Conservation (phyloP, 106 monocot genomes). For the Apostasia shenzhenica region DNA sequence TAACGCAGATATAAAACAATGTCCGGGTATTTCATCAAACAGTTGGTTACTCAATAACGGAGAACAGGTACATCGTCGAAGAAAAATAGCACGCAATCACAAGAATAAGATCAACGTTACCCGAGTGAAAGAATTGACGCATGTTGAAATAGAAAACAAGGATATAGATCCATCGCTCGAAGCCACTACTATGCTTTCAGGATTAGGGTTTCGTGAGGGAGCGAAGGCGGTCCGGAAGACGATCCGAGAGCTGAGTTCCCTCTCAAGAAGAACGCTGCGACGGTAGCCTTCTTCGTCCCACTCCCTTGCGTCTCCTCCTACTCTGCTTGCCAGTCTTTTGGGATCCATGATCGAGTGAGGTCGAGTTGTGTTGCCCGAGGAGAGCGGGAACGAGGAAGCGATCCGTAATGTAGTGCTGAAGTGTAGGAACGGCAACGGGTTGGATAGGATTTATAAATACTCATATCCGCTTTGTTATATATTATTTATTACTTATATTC, state of each 20-base stretch:
- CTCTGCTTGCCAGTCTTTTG: neutral
- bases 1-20: too few relatives aligned
- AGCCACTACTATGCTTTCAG: constrained; percentile 19
- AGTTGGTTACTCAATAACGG: neutral
- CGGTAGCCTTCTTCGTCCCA: constrained; percentile 78
- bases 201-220: constrained; percentile 13
- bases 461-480: too few relatives aligned
- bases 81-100: neutral
- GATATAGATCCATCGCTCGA: constrained; percentile 67
- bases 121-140: constrained; percentile 23
- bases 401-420: too few relatives aligned
- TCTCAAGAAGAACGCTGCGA: constrained; percentile 36
- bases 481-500: too few relatives aligned
- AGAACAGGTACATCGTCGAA: neutral
- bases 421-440: too few relatives aligned
- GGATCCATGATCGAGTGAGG: neutral
- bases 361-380: too few relatives aligned
- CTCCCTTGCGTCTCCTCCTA: constrained; percentile 32
- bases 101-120: neutral
- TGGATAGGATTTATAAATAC: too few relatives aligned
- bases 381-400: too few relatives aligned
- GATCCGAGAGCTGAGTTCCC: constrained; percentile 48
- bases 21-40: neutral
- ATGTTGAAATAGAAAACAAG: constrained; percentile 41
- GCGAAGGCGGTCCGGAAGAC: constrained; percentile 58